Evolutionary conservation across 129 eudicot genomes (phyloP), one percentile per base, ranked within the genome.

Genomic region (carrot (Daucus carota)): DNA sequence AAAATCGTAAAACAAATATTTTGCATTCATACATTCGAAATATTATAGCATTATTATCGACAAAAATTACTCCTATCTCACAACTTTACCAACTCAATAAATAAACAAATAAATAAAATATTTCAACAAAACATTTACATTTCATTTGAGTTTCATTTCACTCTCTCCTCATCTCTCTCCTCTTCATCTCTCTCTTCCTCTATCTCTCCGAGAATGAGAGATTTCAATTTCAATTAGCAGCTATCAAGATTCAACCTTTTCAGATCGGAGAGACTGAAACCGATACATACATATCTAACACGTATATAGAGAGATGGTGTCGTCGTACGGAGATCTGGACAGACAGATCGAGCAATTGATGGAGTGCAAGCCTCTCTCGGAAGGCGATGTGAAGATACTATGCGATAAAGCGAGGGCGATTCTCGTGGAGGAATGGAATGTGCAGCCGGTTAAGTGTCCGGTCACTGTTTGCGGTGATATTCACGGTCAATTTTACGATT

Each of bases 81-180:
- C 43, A 4, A 40, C 43, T 40, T 47, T 47, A 47, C 54, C 54
- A 4, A 52, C 29, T 26, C 24, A 48, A n/a, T n/a, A 1, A 36
- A 36, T 36, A 36, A 36, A 36, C 5, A 36, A 36, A 36, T 36
- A n/a, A n/a, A 11, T 44, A 12, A 13, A 20, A n/a, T 54, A 22
- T 22, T n/a, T 26, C 12, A n/a, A n/a, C 63, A 2, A 52, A 24
- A 14, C 78, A 66, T 70, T 65, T 74, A 47, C 60, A 77, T 44
- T 44, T 81, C 80, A 78, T 85, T 81, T 83, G 45, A 31, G 68
- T 65, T 79, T 84, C 84, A 87, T 78, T 84, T 81, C 83, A 70
- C 75, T 54, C 82, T 47, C 73, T 69, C 65, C 80, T 85, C 22
- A 10, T 22, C 14, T 66, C 22, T 67, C 1, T 16, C 8, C 22